phyloP scores from a whole-genome alignment of 1,139 yeast genomes.

The Geotrichum carabidarum region DNA sequence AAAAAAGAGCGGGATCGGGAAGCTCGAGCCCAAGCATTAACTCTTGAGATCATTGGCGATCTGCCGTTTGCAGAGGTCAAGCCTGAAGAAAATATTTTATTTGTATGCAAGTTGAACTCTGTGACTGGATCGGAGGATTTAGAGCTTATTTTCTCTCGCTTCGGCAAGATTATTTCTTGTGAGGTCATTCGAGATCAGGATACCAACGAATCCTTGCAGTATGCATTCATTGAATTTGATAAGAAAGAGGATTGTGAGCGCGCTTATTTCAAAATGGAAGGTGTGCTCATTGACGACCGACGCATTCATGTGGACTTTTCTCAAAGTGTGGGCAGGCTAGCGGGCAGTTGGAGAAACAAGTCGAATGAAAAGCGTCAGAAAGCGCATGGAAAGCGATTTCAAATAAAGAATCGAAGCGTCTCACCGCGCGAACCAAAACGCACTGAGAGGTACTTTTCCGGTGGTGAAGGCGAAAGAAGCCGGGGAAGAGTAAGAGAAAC shows the following conservation, averaged over 20 bases:
- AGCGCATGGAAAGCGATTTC: slow-evolving; percentile 17
- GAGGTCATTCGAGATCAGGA: slow-evolving; percentile 47
- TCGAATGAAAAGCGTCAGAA: slow-evolving; percentile 21
- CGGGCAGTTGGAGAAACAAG: slow-evolving; percentile 24
- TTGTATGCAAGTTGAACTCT: slow-evolving; percentile 60
- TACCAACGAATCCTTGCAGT: slow-evolving; percentile 50
- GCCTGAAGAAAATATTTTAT: slow-evolving; percentile 58
- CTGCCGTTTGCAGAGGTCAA: slow-evolving; percentile 53
- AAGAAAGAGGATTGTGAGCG: slow-evolving; percentile 48
- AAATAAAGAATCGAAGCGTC: background rate
- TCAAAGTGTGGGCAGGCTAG: slow-evolving; percentile 44
- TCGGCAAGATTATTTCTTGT: slow-evolving; percentile 51
- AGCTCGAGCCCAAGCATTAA: slow-evolving; percentile 51
- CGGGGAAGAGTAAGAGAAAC: slow-evolving; percentile 14
- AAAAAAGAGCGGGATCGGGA: slow-evolving; percentile 35
- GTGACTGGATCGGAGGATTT: slow-evolving; percentile 54
- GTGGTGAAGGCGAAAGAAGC: slow-evolving; percentile 11
- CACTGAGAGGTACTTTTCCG: background rate
- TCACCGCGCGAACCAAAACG: slow-evolving; percentile 1
- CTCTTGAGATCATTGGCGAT: slow-evolving; percentile 62
- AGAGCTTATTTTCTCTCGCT: slow-evolving; percentile 51
- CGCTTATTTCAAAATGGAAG: slow-evolving; percentile 58
- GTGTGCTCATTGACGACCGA: slow-evolving; percentile 58
- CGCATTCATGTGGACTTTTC: slow-evolving; percentile 65
- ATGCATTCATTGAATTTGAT: slow-evolving; percentile 59